Base-by-base conservation (phyloP, 441 rosid species). In the Populus trichocarpa region DNA sequence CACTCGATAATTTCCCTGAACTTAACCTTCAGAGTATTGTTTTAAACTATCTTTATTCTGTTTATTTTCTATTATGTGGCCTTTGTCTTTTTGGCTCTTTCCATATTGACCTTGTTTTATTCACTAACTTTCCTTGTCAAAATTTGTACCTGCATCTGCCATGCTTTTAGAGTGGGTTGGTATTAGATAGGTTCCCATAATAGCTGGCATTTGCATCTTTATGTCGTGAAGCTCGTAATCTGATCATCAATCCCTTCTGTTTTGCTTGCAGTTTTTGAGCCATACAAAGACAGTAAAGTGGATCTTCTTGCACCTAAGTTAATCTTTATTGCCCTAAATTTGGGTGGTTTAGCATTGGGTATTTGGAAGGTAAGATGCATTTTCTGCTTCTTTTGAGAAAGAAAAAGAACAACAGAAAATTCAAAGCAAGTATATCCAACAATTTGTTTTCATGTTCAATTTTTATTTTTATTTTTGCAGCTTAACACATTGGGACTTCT, bases 401-500 rank as follows among this genome's bases (percentile, higher is more conserved):
- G 7, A 23, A 20, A 38, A 30, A 30, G 32, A 30, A 30, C 3
- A 30, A 30, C 32, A 30, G 32, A 30, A 30, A 30, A 30, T 30
- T n/a, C 2, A 14, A 57, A 28, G 66, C 46, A 12, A 10, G 11
- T 74, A 70, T 67, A 42, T 57, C 18, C 46, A 13, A 33, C 42
- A 33, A 7, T 65, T 16, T 64, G 59, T 63, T 69, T 81, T 71
- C 32, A 72, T 53, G 35, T 77, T 68, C 23, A 78, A 68, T 67
- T 50, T 80, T 11, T 46, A 30, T 30, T 3, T 83, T 82, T 50
- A 33, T 69, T 78, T 86, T 82, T 69, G 82, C 91, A 97, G 99
- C 96, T 97, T 61, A 97, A 97, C 86, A 87, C 98, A 2, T 76
- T 97, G 91, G 98, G 99, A 42, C 97, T 97, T 83, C 98, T 96